A percentile compares a stretch with the other conserved stretches of the same genome.
phyloP scores from a whole-genome alignment of 139 green algal genomes.

The Chlamydomonas sp. region DNA sequence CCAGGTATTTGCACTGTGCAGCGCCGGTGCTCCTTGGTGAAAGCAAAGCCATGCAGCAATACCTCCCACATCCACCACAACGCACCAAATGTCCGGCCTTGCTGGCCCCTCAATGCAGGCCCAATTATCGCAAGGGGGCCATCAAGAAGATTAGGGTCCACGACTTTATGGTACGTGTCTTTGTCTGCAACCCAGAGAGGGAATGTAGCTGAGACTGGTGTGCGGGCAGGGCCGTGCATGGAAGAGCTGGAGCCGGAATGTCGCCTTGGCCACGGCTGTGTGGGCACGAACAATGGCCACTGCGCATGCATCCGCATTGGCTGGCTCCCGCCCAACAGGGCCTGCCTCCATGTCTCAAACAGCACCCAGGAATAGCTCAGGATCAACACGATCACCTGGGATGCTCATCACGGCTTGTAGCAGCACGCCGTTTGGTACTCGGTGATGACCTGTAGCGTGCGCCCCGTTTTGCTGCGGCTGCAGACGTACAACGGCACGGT shows the following conservation, averaged over 20 bases:
- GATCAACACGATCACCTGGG: too few relatives aligned
- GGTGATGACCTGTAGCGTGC: not conserved
- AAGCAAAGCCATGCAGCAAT: too few relatives aligned
- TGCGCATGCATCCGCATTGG: too few relatives aligned
- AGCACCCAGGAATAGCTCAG: too few relatives aligned
- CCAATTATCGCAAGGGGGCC: slow-evolving; percentile 11
- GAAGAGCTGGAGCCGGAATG: not conserved
- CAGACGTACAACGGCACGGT: slow-evolving; percentile 83
- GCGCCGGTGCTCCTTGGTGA: too few relatives aligned
- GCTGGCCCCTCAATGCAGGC: not conserved
- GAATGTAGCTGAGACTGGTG: too few relatives aligned
- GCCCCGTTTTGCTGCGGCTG: not conserved
- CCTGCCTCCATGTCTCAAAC: too few relatives aligned
- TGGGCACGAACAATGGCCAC: too few relatives aligned
- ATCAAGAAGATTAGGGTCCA: slow-evolving; percentile 68
- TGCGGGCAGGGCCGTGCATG: not conserved
- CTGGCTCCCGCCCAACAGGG: too few relatives aligned
- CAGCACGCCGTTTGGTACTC: not conserved
- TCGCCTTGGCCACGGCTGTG: too few relatives aligned
- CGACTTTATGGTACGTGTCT: slow-evolving; percentile 80
- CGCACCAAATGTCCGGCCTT: too few relatives aligned
- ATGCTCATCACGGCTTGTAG: not conserved
- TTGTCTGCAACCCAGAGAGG: not conserved
- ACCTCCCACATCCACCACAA: not conserved
- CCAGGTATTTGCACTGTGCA: too few relatives aligned